Base-by-base conservation (phyloP, 179 eudicot species). In the Carnegiea gigantea region DNA sequence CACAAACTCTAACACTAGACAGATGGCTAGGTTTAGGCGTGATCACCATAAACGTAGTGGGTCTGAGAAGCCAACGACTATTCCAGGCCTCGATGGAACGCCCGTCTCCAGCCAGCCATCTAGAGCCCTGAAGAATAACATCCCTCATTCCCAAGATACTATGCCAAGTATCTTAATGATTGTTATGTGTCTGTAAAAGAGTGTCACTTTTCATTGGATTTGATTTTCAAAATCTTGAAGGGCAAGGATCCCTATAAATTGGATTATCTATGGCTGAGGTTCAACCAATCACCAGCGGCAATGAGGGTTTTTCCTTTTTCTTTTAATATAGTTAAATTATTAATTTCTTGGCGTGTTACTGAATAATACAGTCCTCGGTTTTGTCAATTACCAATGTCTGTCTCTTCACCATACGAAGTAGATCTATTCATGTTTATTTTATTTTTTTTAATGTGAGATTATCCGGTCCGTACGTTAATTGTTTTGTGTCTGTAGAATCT, bases 231-330 rank as follows among this genome's bases (percentile, higher is more conserved):
- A 48, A 9, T 48, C 17, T 57, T 17, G 7, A 54, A 54, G 60
- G 60, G n/a, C 21, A 17, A 54, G n/a, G 4, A 15, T 54, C 14
- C 15, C 60, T 54, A 0, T 54, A 54, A 54, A 60, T 54, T 1
- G 5, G 20, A 5, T 60, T n/a, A 38, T 38, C 43, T 38, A 38
- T 38, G 43, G 43, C 43, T 38, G 5, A 38, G 9, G 21, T 21
- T 60, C 67, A 60, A 60, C 67, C 67, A 60, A 60, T 60, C 67
- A 60, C 28, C 67, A 60, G 67, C 26, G 67, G 67, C 67, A 60
- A 60, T 20, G 12, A 60, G 11, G 12, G 4, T 17, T 6, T 38
- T 38, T 38, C 30, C 30, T 54, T 14, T 17, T 17, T 54, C 15
- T 15, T 54, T 54, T 54, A 17, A 9, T 1, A 48, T 8, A 48